A percentile compares a stretch with the other conserved stretches of the same genome.
These are phyloP conservation scores for Eleusine coracana DNA, from an alignment of 176 grass and related monocot species.

Conservation along the genomic window DNA sequence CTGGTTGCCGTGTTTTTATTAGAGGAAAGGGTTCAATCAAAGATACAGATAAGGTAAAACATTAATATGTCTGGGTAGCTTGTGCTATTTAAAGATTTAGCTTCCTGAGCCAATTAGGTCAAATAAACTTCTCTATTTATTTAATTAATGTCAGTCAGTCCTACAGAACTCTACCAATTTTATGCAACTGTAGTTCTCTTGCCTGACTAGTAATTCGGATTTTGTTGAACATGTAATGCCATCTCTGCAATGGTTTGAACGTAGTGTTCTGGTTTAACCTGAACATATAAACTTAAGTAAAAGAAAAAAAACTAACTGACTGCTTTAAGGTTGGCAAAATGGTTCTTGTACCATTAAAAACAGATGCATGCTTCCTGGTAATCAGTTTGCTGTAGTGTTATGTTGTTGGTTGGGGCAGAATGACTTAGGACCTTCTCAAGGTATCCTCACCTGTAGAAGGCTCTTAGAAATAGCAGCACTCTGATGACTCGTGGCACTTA, in stretches of 20 bases:
- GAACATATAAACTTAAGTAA: neutral
- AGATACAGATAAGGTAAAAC: conserved; percentile 71
- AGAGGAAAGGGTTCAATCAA: conserved; percentile 88
- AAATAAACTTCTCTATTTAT: neutral
- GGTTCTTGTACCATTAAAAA: neutral
- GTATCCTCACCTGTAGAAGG: neutral
- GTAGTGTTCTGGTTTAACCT: neutral
- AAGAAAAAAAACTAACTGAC: neutral
- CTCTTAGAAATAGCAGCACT: neutral
- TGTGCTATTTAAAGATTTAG: conserved; percentile 21
- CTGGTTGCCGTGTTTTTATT: conserved; percentile 86
- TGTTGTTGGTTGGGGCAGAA: neutral
- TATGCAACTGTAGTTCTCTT: neutral
- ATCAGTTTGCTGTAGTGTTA: neutral
- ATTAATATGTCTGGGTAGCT: neutral
- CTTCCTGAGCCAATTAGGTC: neutral
- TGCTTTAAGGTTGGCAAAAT: neutral
- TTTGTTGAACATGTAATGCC: neutral
- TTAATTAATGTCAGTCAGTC: neutral
- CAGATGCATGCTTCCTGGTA: neutral
- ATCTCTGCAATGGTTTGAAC: neutral
- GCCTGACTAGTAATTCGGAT: neutral
- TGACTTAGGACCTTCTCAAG: neutral
- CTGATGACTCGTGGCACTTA: neutral
- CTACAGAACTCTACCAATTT: neutral